A percentile compares a stretch with the other conserved stretches of the same genome.
phyloP scores from a whole-genome alignment of 495 filamentous ascomycete species.

The Acidomyces sp. region DNA sequence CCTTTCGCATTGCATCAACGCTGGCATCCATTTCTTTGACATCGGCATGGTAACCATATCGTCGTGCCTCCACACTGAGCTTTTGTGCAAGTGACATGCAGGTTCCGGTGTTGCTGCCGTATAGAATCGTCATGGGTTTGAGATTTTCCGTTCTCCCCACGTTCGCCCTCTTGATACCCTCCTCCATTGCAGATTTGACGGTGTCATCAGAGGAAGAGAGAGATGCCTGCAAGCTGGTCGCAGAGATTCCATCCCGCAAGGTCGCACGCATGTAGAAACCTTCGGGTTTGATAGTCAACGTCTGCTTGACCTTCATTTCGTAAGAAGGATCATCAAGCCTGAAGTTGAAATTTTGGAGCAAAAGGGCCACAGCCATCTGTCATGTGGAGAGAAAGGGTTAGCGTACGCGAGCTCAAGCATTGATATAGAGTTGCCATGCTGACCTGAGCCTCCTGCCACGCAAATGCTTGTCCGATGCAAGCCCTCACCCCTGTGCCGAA shows the following conservation, averaged over 20 bases:
- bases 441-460: slow-evolving; percentile 50
- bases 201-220: slow-evolving; percentile 49
- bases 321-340: slow-evolving; percentile 45
- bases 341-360: slow-evolving; percentile 53
- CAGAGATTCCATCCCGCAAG: slow-evolving; percentile 34
- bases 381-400: no score
- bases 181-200: slow-evolving; percentile 26
- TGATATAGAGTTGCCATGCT: no score
- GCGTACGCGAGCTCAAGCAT: no score
- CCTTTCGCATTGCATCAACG: slow-evolving; percentile 46
- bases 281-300: slow-evolving; percentile 62
- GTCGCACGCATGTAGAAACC: slow-evolving; percentile 55
- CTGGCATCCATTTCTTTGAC: slow-evolving; percentile 49
- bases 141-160: slow-evolving; percentile 7
- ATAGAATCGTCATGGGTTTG: slow-evolving; percentile 49
- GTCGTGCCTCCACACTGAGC: slow-evolving; percentile 43
- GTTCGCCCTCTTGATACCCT: not conserved
- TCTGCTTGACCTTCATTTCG: slow-evolving; percentile 52
- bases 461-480: slow-evolving; percentile 46
- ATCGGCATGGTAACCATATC: slow-evolving; percentile 44
- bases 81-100: slow-evolving; percentile 55
- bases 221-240: slow-evolving; percentile 17
- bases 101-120: slow-evolving; percentile 64
- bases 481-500: slow-evolving; percentile 42
- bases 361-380: slow-evolving; percentile 38